Conservation (phyloP, 1,284 basidiomycete genomes). For the Puccinia polysora region DNA sequence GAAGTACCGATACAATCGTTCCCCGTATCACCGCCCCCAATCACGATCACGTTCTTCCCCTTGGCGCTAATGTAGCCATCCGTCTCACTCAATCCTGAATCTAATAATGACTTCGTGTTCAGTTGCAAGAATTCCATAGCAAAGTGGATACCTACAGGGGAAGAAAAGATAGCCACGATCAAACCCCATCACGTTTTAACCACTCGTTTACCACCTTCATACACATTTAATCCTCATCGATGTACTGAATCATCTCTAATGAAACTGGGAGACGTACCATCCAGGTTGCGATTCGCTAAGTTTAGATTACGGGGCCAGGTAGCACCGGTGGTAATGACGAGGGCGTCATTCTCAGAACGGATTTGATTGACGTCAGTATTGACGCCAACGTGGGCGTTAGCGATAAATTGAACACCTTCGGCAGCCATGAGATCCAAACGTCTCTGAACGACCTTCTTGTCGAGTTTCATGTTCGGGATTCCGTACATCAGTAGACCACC, state of each 20-base stretch:
- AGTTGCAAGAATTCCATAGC: slow-evolving; percentile 58
- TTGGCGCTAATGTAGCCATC: slow-evolving; percentile 76
- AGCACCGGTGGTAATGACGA: slow-evolving; percentile 81
- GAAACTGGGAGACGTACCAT: no score
- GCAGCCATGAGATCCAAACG: slow-evolving; percentile 83
- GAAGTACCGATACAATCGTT: slow-evolving; percentile 84
- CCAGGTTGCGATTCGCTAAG: slow-evolving; percentile 73
- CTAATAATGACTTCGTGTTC: slow-evolving; percentile 80
- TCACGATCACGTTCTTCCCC: slow-evolving; percentile 90
- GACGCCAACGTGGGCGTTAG: slow-evolving; percentile 74
- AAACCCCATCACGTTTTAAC: no score
- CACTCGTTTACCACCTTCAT: no score
- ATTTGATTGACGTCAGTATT: slow-evolving; percentile 69
- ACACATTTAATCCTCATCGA: no score
- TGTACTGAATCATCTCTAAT: no score
- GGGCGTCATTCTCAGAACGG: slow-evolving; percentile 70
- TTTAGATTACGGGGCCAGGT: slow-evolving; percentile 91
- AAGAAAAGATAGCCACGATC: neutral
- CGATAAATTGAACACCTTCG: slow-evolving; percentile 71
- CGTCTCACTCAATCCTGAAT: slow-evolving; percentile 67
- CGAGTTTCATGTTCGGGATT: slow-evolving; percentile 77
- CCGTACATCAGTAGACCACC: slow-evolving; percentile 70
- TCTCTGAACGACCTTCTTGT: slow-evolving; percentile 81
- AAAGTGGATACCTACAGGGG: slow-evolving; percentile 66
- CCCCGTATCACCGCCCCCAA: slow-evolving; percentile 89